Base-by-base conservation (phyloP, 164 flowering plant genomes). In the Vitis cinerea region DNA sequence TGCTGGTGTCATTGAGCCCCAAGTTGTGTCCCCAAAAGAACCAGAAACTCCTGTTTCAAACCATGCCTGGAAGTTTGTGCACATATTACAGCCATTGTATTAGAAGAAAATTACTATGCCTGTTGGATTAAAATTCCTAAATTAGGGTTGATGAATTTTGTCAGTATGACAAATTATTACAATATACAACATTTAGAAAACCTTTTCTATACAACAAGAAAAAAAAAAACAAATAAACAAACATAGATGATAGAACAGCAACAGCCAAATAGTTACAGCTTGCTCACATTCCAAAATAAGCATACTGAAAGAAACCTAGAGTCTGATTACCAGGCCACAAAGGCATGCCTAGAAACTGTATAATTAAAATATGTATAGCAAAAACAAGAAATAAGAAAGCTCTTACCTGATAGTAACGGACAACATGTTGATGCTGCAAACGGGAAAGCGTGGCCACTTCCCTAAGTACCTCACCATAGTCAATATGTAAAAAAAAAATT, bases 371-470 rank as follows among this genome's bases (percentile, higher is more conserved):
- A 68, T 47, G 23, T n/a, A 71, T 19, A 56, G 13, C 15, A 8
- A 63, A 48, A 53, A 8, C 1, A 49, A 57, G 56, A 64, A 30
- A 9, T 19, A 74, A 58, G 47, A 59, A 54, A 64, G 14, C 11
- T 17, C 44, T 30, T 61, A 91, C 99, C 95, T 95, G 99, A 82
- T 95, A 95, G 74, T 93, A 95, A 54, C 98, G 97, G 60, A 95
- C 99, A 80, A 95, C 97, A 84, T 95, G 98, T 50, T 88, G 97
- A 86, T 95, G 99, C 81, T 95, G 99, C 83, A 95, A 86, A 64
- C 98, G 97, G 8, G 99, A 88, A 75, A 95, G 97, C 3, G 99
- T 93, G 30, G 98, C 95, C 50, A 95, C 99, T 83, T 95, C 99
- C 92, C 99, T 95, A 71, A 72, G 71, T 67, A 87, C 74, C 81